Evolutionary conservation across 805 yeast species (phyloP), one percentile per base, ranked within the genome.

Genomic region (Starmera quercuum): DNA sequence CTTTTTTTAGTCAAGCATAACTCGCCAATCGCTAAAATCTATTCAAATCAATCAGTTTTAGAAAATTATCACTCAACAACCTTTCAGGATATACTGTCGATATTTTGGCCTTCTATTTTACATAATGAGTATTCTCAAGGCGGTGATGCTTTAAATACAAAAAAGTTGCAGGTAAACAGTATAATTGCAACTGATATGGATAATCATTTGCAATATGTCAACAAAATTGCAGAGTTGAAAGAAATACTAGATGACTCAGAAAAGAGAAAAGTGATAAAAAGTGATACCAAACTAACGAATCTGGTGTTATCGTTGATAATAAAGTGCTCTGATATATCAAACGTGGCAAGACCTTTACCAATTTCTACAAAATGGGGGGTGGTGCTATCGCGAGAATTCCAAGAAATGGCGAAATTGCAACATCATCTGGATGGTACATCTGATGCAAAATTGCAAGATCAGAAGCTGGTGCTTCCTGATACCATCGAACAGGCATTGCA

Each of bases 141-240:
- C 2, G 31, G 41, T 5, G 14, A 33, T 19, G 45, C 46, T 37
- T 51, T 38, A 22, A 46, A 49, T 37, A 49, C 58, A 1, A 43
- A 46, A 17, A 26, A 34, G 3, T 26, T 54, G 35, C 56, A 53
- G 32, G 50, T 61, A n/a, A 66, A 63, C 24, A 45, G 64, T 10
- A 78, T 83, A n/a, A 48, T 78, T 29, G 85, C 92, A 7, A 92
- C 98, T 0, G 97, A 92, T 60, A 88, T 92, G 97, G 90, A 88
- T 0, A 71, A 74, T 48, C 98, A 92, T 63, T 75, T 73, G 44
- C 77, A 69, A 29, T 87, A 82, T 56, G 75, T 82, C 38, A 62
- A 64, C 23, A 64, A 71, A 45, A 64, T 87, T 46, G 61, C 61
- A 26, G 51, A 56, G 26, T 50, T 62, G 12, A 49, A 51, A 11